Evolutionary conservation across 257 asterid species (phyloP), one percentile per base, ranked within the genome.

Genomic region (Coffea eugenioides): DNA sequence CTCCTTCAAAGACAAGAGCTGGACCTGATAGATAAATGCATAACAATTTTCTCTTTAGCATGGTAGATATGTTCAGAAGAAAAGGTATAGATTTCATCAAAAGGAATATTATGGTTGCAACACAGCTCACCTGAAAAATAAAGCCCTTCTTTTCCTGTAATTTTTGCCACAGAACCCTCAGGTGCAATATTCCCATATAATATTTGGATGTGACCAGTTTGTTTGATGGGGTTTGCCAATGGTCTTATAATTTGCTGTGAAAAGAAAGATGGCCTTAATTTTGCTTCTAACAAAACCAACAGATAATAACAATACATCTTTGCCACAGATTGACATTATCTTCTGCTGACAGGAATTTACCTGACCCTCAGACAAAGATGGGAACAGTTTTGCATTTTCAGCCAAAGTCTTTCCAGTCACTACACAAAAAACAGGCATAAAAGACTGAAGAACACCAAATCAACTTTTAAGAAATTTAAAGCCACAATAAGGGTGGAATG

Each of bases 121-220:
- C 34, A 43, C 16, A 77, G 75, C 65, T 73, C 79, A 95, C 99
- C 99, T 10, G 93, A 86, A 88, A 95, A 95, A 88, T 88, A 93
- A 80, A 95, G 56, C 82, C 99, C 99, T 86, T 95, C 99, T 87
- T 95, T 95, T 79, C 99, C 99, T 0, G 99, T 95, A 83, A 95
- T 95, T 87, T 95, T 95, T 65, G 99, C 98, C 72, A 95, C 98
- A 61, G 98, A 93, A 76, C 99, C 99, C 78, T 93, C 99, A 41
- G 98, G 99, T 74, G 99, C 99, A 80, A 95, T 86, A 80, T 95
- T 93, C 71, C 99, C 99, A 69, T 95, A 93, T 80, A 93, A 79
- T 85, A 95, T 91, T 86, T 95, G 99, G 79, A 95, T 88, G 87
- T 95, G 99, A 57, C 92, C 99, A 2, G 99, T 93, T 88, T 88